phyloP scores from a whole-genome alignment of 768 basidiomycete genomes.

The Dacryopinax primogenitus region DNA sequence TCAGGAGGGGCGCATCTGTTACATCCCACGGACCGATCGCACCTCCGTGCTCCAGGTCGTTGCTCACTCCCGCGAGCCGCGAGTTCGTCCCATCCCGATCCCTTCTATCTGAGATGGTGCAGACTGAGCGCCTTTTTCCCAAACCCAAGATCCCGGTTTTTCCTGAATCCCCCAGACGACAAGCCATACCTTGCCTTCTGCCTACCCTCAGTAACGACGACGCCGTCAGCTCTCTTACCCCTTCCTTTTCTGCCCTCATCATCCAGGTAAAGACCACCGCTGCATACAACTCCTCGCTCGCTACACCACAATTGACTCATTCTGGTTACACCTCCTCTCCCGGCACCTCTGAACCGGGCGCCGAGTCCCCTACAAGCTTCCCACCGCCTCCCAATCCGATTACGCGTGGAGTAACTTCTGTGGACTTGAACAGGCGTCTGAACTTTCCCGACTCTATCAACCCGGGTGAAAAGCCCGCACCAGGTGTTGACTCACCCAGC shows the following conservation, averaged over 20 bases:
- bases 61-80: background rate
- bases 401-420: background rate
- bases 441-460: background rate
- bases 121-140: background rate
- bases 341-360: background rate
- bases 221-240: background rate
- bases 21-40: background rate
- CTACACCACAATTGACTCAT: background rate
- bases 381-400: background rate
- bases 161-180: background rate
- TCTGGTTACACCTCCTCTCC: background rate
- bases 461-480: background rate
- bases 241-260: background rate
- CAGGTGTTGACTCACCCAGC: background rate
- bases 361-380: background rate
- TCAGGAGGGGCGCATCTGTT: background rate
- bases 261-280: background rate
- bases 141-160: background rate
- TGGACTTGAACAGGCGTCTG: background rate
- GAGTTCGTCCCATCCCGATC: background rate
- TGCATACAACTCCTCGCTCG: constrained; percentile 3
- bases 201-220: background rate
- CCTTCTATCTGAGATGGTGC: background rate
- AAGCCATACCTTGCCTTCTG: background rate
- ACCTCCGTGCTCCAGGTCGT: background rate